Conservation (phyloP, 768 basidiomycete species). For the Clitopilus hobsonii region DNA sequence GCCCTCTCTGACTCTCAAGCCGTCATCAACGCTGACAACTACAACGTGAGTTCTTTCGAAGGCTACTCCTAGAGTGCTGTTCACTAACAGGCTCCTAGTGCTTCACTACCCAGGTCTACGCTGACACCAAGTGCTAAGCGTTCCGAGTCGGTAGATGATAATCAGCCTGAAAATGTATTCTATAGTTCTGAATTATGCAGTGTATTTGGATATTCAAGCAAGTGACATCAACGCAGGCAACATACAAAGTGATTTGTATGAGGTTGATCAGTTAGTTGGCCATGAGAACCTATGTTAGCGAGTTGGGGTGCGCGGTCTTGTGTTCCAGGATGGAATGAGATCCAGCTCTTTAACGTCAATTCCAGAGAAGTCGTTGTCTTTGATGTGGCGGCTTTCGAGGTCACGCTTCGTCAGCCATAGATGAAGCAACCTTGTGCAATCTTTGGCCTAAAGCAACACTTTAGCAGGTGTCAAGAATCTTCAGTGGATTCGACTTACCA, state of each 20-base stretch:
- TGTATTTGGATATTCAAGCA: no score
- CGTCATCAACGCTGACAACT: conserved; percentile 40
- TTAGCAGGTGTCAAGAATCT: not conserved
- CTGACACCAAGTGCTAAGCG: conserved; percentile 31
- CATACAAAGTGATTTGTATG: no score
- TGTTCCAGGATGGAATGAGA: conserved; percentile 35
- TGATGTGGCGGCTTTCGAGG: conserved; percentile 62
- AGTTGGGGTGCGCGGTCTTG: no score
- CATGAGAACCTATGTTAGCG: no score
- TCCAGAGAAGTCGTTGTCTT: conserved; percentile 67
- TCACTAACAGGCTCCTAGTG: conserved; percentile 21
- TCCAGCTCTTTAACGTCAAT: conserved; percentile 67
- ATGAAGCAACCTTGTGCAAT: conserved; percentile 62
- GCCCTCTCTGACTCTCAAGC: conserved; percentile 27
- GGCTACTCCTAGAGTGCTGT: not conserved
- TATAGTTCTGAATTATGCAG: no score
- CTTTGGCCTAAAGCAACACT: conserved; percentile 47
- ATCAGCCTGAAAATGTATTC: no score
- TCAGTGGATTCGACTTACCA: conserved; percentile 35
- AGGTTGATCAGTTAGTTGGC: no score
- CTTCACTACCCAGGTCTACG: conserved; percentile 42
- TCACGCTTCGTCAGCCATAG: conserved; percentile 70
- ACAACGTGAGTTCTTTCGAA: conserved; percentile 29
- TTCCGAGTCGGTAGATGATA: not conserved
- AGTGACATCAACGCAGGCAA: no score